Percentiles rank a stretch among this genome's conserved stretches.
These are phyloP conservation scores for Lentinula sp. DNA, from an alignment of 768 basidiomycete genomes.

Conservation along the genomic window DNA sequence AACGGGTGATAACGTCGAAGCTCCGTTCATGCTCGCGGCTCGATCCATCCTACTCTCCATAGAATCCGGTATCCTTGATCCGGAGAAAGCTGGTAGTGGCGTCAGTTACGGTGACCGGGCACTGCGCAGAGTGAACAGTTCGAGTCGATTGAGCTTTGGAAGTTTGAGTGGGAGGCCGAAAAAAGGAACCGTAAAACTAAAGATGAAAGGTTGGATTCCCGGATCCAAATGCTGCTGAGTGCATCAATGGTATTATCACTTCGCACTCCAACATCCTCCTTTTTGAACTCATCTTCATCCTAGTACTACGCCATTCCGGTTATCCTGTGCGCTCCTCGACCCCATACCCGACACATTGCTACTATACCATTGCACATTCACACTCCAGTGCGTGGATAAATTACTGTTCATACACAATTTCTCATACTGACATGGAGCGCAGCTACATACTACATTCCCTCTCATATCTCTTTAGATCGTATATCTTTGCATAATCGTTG, in stretches of 20 bases:
- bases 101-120: conserved; percentile 96
- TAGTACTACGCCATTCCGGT: not conserved
- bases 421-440: conserved; percentile 5
- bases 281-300: not conserved
- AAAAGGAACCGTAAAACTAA: conserved; percentile 55
- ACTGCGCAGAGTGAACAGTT: conserved; percentile 83
- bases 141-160: conserved; percentile 84
- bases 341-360: conserved; percentile 30
- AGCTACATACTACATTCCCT: not conserved
- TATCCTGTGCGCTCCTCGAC: conserved; percentile 9
- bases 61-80: conserved; percentile 86
- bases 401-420: conserved; percentile 6
- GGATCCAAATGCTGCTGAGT: conserved; percentile 62
- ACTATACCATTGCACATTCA: conserved; percentile 24
- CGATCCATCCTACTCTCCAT: conserved; percentile 86
- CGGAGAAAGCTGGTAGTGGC: conserved; percentile 91
- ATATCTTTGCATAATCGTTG: conserved; percentile 21
- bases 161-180: conserved; percentile 67
- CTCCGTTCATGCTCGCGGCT: conserved; percentile 85
- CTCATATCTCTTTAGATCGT: conserved; percentile 11
- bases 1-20: conserved; percentile 89
- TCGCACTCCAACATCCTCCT: not conserved
- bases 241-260: not conserved
- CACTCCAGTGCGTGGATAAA: conserved; percentile 18
- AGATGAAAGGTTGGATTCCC: conserved; percentile 58